Evolutionary conservation across 345 rosid species (phyloP).

Genomic region (Eutrema japonicum): DNA sequence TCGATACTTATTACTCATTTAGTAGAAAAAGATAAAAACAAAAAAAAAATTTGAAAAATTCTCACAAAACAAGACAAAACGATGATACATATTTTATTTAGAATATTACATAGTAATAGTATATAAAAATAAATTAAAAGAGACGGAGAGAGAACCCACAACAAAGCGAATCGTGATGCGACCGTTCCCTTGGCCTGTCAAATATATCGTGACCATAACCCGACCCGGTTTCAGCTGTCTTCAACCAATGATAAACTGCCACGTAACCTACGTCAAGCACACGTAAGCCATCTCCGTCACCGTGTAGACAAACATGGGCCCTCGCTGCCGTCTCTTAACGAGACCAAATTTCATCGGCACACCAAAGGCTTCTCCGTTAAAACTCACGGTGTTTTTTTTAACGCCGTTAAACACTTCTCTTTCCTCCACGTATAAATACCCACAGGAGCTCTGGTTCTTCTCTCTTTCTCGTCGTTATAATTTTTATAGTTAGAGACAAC

Average conservation of each 20-base stretch:
- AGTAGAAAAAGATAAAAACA: no score
- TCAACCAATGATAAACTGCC: slow-evolving; percentile 39
- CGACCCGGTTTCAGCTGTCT: slow-evolving; percentile 47
- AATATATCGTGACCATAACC: slow-evolving; percentile 44
- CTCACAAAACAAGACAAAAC: slow-evolving; percentile 32
- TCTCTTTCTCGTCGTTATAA: slow-evolving; percentile 28
- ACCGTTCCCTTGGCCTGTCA: slow-evolving; percentile 48
- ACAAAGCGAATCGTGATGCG: slow-evolving; percentile 50
- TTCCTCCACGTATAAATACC: slow-evolving; percentile 49
- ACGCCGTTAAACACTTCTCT: slow-evolving; percentile 49
- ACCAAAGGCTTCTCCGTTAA: slow-evolving; percentile 50
- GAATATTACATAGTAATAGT: no score
- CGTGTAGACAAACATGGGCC: slow-evolving; percentile 52
- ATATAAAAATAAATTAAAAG: background rate
- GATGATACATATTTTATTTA: slow-evolving; percentile 22
- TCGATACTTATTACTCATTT: slow-evolving; percentile 12
- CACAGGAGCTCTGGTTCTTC: slow-evolving; percentile 35
- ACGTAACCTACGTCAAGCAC: slow-evolving; percentile 48
- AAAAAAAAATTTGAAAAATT: no score
- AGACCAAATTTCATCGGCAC: slow-evolving; percentile 47
- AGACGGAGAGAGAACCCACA: slow-evolving; percentile 8
- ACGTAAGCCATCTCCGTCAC: slow-evolving; percentile 61
- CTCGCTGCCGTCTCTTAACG: slow-evolving; percentile 54
- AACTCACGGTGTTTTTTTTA: slow-evolving; percentile 45
- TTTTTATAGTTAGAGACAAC: background rate